phyloP scores from a whole-genome alignment of 2,329 filamentous ascomycete species.

The Fusarium sarcochroum region DNA sequence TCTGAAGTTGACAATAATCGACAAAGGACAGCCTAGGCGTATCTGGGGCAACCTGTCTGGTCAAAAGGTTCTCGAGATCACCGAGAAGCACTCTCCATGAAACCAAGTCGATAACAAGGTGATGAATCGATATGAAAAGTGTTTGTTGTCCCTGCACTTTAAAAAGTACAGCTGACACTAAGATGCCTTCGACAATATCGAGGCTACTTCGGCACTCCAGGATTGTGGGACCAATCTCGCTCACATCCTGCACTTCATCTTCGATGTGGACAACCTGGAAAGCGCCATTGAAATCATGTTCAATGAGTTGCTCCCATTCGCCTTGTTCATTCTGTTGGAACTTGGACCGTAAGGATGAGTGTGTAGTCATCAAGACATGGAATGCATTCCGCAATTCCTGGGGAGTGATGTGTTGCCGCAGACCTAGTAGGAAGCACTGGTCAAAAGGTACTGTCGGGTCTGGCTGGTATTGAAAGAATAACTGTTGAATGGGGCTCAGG shows the following conservation, averaged over 20 bases:
- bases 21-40: neutral
- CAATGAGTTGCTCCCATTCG: no score
- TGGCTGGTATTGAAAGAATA: slow-evolving; percentile 10
- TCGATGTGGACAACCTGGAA: no score
- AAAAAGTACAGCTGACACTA: neutral
- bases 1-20: neutral
- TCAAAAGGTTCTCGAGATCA: neutral
- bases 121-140: slow-evolving; percentile 2
- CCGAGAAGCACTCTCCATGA: neutral
- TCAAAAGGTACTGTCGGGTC: neutral
- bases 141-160: neutral
- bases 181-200: neutral
- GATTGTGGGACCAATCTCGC: neutral
- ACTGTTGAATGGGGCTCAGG: slow-evolving; percentile 17
- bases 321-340: neutral
- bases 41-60: no score
- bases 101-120: neutral
- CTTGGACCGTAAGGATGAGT: neutral
- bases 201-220: neutral
- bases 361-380: neutral
- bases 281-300: no score
- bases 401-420: neutral
- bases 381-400: neutral
- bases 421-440: neutral
- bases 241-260: no score